Percentiles rank a stretch among this genome's conserved stretches.
Evolutionary conservation across 2,329 filamentous ascomycete species (phyloP).

Genomic region (Colletotrichum sidae): DNA sequence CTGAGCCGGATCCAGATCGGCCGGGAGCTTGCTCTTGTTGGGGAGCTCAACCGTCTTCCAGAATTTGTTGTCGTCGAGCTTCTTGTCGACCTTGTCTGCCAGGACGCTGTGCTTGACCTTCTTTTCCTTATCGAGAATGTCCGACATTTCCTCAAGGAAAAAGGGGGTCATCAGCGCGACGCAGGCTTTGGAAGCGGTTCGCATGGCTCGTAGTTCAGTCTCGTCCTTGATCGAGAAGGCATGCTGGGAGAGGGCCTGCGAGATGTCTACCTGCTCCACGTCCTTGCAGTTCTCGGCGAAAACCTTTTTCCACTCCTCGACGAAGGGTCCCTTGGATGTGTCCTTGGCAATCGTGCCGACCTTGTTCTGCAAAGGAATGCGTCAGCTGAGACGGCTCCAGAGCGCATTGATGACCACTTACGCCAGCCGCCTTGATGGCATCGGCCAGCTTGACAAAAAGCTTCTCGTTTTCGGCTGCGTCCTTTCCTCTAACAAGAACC

Average conservation of each 20-base stretch:
- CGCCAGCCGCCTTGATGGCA: conserved; percentile 87
- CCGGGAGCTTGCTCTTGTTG: conserved; percentile 80
- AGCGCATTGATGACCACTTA: conserved; percentile 58
- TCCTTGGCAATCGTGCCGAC: conserved; percentile 90
- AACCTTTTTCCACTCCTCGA: conserved; percentile 94
- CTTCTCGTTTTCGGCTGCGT: conserved; percentile 90
- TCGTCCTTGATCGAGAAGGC: conserved; percentile 96
- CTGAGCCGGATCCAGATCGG: conserved; percentile 87
- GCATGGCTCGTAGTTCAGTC: conserved; percentile 91
- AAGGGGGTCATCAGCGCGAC: conserved; percentile 95
- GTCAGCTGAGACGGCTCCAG: conserved; percentile 22
- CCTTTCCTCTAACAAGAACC: conserved; percentile 91
- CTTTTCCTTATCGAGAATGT: conserved; percentile 94
- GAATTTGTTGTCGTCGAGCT: conserved; percentile 93
- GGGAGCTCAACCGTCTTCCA: conserved; percentile 84
- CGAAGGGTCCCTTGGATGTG: conserved; percentile 85
- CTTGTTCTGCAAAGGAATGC: conserved; percentile 73
- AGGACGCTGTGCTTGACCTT: conserved; percentile 92
- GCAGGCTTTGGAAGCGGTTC: conserved; percentile 93
- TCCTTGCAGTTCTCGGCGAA: conserved; percentile 85
- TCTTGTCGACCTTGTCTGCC: conserved; percentile 87
- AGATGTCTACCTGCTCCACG: conserved; percentile 88
- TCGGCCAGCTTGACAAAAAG: conserved; percentile 87
- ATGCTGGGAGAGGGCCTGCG: conserved; percentile 81
- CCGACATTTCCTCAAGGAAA: conserved; percentile 98